These are phyloP conservation scores for Cryptosporidium ubiquitum DNA, from an alignment of 169 alveolate species.

Conservation along the genomic window DNA sequence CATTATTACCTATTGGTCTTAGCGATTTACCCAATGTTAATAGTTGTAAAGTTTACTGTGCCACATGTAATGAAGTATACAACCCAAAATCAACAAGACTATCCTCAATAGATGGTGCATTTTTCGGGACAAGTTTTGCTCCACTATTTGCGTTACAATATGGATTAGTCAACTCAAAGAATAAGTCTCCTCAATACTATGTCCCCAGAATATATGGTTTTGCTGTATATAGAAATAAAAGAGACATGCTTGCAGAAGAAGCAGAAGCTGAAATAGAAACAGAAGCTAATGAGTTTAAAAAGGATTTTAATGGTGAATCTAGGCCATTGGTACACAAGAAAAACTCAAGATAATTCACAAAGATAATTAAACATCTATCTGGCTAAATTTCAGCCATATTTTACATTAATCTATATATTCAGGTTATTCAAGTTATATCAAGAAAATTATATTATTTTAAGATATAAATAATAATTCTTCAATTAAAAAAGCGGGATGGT, in stretches of 20 bases:
- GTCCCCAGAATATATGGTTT: conserved; percentile 70
- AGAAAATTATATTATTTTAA: not conserved
- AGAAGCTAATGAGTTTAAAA: not conserved
- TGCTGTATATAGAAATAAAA: conserved; percentile 70
- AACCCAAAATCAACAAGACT: conserved; percentile 83
- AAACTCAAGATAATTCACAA: not conserved
- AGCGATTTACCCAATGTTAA: conserved; percentile 88
- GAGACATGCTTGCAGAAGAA: conserved; percentile 64
- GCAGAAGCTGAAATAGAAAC: conserved; percentile 7
- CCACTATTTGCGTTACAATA: conserved; percentile 82
- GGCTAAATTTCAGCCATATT: not conserved
- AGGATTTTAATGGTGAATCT: not conserved
- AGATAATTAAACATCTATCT: not conserved
- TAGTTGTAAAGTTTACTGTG: conserved; percentile 92
- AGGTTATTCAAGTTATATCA: not conserved
- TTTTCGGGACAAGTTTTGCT: conserved; percentile 92
- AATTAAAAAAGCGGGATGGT: not conserved
- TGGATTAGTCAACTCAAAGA: conserved; percentile 26
- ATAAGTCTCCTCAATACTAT: conserved; percentile 29
- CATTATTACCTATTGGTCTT: conserved; percentile 91
- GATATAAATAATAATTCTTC: not conserved
- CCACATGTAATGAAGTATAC: conserved; percentile 88
- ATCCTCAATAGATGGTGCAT: conserved; percentile 91
- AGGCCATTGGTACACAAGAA: not conserved
- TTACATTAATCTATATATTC: not conserved